Base-by-base conservation (phyloP, 805 yeast genomes). In the Ogataea nakhonphanomensis region DNA sequence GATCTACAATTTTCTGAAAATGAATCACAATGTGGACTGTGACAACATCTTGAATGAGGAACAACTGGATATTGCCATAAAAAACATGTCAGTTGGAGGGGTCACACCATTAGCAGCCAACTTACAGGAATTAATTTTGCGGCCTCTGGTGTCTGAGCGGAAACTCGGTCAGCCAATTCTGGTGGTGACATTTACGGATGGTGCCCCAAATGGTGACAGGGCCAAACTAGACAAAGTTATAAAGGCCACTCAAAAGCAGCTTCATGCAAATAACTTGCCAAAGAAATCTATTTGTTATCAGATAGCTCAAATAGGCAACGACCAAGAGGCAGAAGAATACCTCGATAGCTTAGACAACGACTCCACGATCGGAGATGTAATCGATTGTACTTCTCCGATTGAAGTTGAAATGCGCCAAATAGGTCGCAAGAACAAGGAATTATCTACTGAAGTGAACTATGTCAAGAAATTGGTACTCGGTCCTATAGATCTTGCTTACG, bases 261-360 rank as follows among this genome's bases (percentile, higher is more conserved):
- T 52, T 12, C 35, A 37, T 11, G 42, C 38, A 15, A 15, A 29
- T 23, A 37, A 43, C 0, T 24, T 38, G n/a, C 51, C 55, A 8
- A 43, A 42, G 25, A 44, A 40, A 24, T 41, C 51, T 2, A 46
- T 54, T 8, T 41, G 49, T 33, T 54, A 54, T 32, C 58, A 54
- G 36, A 41, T 54, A 30, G 58, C 58, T 1, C 58, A 54, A 36
- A 51, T 54, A 32, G 58, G 58, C 27, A 32, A 51, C 33, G 58
- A 54, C 36, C 17, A 11, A 12, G 39, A 25, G 10, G 57, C 57
- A 5, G 39, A 49, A 2, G 51, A 49, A 15, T 54, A 53, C 28
- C 39, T 54, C 13, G 58, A 54, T 26, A 38, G 44, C 10, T 34
- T 54, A 22, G 57, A 54, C 29, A 43, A 44, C 34, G 38, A 49